These are phyloP conservation scores for Coccinonectria pachysandricola DNA, from an alignment of 2,329 filamentous ascomycete species.

Conservation along the genomic window DNA sequence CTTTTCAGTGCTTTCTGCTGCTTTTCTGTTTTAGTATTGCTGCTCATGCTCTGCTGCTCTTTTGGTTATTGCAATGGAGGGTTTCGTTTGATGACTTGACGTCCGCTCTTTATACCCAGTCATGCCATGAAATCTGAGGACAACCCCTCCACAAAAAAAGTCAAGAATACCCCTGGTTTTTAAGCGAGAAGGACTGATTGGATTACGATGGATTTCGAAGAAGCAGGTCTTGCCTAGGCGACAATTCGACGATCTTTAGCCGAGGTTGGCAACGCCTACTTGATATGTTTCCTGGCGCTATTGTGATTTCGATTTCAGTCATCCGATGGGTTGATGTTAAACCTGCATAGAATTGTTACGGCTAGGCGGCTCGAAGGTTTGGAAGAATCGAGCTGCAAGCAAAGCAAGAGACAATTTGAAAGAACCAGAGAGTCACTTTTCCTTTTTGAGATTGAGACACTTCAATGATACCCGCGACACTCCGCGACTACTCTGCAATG, in stretches of 20 bases:
- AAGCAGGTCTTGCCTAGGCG: constrained; percentile 19
- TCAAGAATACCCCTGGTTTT: constrained; percentile 25
- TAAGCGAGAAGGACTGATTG: constrained; percentile 15
- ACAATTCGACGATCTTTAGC: constrained; percentile 13
- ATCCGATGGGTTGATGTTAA: too few species aligned
- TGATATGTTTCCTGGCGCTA: too few species aligned
- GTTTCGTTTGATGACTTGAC: constrained; percentile 25
- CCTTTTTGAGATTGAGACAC: constrained; percentile 15
- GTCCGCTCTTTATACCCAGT: constrained; percentile 27
- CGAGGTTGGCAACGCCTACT: constrained; percentile 11
- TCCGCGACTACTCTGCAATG: constrained; percentile 13
- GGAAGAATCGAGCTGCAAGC: constrained; percentile 3
- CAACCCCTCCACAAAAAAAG: constrained; percentile 14
- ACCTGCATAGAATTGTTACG: too few species aligned
- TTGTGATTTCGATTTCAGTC: too few species aligned
- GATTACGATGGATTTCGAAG: constrained; percentile 13
- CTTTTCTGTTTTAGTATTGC: constrained; percentile 9
- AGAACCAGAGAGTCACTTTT: constrained; percentile 14
- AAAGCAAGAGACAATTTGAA: constrained; percentile 7
- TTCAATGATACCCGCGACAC: constrained; percentile 15
- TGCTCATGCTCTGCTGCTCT: constrained; percentile 6
- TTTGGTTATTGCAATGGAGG: constrained; percentile 18
- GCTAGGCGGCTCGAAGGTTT: constrained; percentile 6
- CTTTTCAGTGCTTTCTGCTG: constrained; percentile 12
- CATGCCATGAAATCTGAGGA: constrained; percentile 21